phyloP scores from a whole-genome alignment of 805 yeast species.

The Yarrowia sp. region DNA sequence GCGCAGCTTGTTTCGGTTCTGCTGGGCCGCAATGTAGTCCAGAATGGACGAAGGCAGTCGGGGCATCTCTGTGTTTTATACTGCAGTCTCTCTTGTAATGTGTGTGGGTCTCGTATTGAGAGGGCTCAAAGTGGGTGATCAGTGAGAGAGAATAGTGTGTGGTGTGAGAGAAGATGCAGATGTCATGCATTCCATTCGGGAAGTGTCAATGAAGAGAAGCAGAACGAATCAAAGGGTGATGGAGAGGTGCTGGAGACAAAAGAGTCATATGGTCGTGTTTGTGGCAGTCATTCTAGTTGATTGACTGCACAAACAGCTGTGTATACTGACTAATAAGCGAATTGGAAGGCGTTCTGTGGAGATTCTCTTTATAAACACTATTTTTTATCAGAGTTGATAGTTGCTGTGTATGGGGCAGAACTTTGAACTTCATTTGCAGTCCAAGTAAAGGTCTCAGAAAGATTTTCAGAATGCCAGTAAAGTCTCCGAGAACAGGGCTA shows the following conservation, averaged over 20 bases:
- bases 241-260: background rate
- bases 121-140: conserved; percentile 6
- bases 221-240: background rate
- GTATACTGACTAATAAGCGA: background rate
- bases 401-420: conserved; percentile 13
- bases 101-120: background rate
- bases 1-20: conserved; percentile 16
- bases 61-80: no score
- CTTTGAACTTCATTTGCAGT: no score
- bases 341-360: no score
- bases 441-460: no score
- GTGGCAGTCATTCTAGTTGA: background rate
- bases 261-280: background rate
- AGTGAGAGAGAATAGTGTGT: background rate
- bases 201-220: background rate
- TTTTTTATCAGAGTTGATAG: conserved; percentile 6
- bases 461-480: no score
- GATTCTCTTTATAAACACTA: background rate
- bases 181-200: conserved; percentile 1
- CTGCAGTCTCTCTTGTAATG: no score
- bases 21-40: conserved; percentile 33
- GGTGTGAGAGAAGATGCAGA: conserved; percentile 9
- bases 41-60: conserved; percentile 33
- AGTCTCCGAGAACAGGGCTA: no score
- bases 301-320: no score